Conservation (phyloP, 2,329 filamentous ascomycete species). For the Ascochyta clinopodiicola region DNA sequence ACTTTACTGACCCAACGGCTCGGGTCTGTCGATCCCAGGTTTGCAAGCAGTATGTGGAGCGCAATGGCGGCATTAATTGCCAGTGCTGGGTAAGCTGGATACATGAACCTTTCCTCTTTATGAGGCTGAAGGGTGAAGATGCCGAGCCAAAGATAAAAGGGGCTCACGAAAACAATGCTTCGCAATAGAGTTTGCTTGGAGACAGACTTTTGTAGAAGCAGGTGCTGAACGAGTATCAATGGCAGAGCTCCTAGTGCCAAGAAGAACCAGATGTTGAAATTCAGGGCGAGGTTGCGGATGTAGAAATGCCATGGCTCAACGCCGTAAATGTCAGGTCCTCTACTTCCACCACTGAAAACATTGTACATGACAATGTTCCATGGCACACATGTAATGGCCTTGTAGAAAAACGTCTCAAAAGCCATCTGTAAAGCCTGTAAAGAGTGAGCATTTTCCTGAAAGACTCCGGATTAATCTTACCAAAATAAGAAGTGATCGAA, state of each 20-base stretch:
- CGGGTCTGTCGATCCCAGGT: slow-evolving; percentile 74
- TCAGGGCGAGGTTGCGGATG: slow-evolving; percentile 85
- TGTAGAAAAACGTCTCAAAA: slow-evolving; percentile 86
- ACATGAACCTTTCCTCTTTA: slow-evolving; percentile 99
- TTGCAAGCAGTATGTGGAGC: slow-evolving; percentile 78
- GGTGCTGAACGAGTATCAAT: slow-evolving; percentile 75
- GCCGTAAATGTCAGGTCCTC: slow-evolving; percentile 89
- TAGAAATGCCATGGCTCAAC: slow-evolving; percentile 98
- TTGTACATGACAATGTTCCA: slow-evolving; percentile 98
- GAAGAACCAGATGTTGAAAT: slow-evolving; percentile 95
- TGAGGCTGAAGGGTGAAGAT: slow-evolving; percentile 94
- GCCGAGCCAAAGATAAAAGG: slow-evolving; percentile 92
- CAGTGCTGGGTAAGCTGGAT: slow-evolving; percentile 89
- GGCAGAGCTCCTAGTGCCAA: slow-evolving; percentile 78
- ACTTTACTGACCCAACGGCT: slow-evolving; percentile 73
- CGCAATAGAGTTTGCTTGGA: slow-evolving; percentile 75
- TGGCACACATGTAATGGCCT: slow-evolving; percentile 75
- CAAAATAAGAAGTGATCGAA: slow-evolving; percentile 71
- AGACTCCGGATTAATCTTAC: slow-evolving; percentile 57
- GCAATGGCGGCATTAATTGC: slow-evolving; percentile 87
- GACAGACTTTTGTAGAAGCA: slow-evolving; percentile 65
- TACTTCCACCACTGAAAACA: slow-evolving; percentile 78
- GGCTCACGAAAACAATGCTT: slow-evolving; percentile 77
- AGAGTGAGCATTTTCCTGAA: background rate
- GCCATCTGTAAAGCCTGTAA: slow-evolving; percentile 69